A percentile compares a stretch with the other conserved stretches of the same genome.
Evolutionary conservation across 805 yeast genomes (phyloP).

Genomic region (Yamadazyma paraphyllophila): DNA sequence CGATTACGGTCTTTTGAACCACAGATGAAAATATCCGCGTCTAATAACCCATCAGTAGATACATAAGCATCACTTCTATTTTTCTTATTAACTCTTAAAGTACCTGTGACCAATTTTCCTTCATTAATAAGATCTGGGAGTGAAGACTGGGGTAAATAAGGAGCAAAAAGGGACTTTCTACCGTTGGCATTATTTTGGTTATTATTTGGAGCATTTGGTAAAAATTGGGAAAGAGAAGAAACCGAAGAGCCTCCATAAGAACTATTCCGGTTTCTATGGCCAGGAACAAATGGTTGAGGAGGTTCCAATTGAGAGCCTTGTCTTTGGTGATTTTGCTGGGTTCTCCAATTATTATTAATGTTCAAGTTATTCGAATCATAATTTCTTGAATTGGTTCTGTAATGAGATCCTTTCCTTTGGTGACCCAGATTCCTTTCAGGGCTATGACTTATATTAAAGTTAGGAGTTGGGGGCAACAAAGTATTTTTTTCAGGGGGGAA

Average conservation of each 20-base stretch:
- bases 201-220: slow-evolving; percentile 23
- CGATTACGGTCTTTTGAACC: slow-evolving; percentile 98
- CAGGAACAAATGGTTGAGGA: slow-evolving; percentile 60
- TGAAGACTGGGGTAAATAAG: slow-evolving; percentile 90
- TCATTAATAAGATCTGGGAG: slow-evolving; percentile 86
- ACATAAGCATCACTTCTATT: slow-evolving; percentile 98
- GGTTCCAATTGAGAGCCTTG: slow-evolving; percentile 31
- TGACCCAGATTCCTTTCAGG: slow-evolving; percentile 37
- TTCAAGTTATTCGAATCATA: slow-evolving; percentile 29
- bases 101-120: slow-evolving; percentile 90
- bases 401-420: slow-evolving; percentile 40
- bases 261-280: slow-evolving; percentile 68
- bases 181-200: slow-evolving; percentile 39
- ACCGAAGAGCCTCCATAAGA: slow-evolving; percentile 60
- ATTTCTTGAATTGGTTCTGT: slow-evolving; percentile 37
- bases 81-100: slow-evolving; percentile 89
- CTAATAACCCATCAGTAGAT: slow-evolving; percentile 92
- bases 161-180: slow-evolving; percentile 87
- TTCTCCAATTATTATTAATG: slow-evolving; percentile 66
- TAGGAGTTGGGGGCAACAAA: slow-evolving; percentile 55
- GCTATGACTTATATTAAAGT: slow-evolving; percentile 39
- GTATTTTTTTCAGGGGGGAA: slow-evolving; percentile 53
- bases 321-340: slow-evolving; percentile 34
- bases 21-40: slow-evolving; percentile 95
- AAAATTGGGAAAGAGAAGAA: slow-evolving; percentile 43